Base-by-base conservation (phyloP, 345 rosid genomes). In the Psidium friedrichsthalianum region DNA sequence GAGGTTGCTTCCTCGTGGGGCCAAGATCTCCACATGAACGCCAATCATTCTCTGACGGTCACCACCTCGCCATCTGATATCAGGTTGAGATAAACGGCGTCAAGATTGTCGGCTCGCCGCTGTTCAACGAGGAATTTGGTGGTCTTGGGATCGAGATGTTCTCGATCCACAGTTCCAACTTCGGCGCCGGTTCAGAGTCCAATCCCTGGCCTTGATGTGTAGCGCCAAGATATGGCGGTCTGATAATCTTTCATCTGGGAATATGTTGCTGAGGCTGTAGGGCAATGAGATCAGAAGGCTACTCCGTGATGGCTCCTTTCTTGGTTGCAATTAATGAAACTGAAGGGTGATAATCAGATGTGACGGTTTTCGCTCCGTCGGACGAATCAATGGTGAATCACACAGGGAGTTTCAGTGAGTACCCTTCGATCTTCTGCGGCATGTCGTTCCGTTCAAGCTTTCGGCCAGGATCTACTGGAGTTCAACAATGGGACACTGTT, bases 271-370 rank as follows among this genome's bases (percentile, higher is more conserved):
- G 87, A 85, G 74, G 89, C 88, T 47, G 42, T 22, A 53, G 15
- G 83, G 64, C 85, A 27, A 49, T 91, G 89, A 86, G 90, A 80
- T 86, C 92, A 12, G 85, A 74, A 51, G 91, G 90, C 13, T 88
- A 84, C 88, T 89, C 89, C 51, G 36, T 89, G 20, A 88, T 91
- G 90, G 92, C 91, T 88, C 93, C 3, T 90, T 92, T 89, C 91
- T 92, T 22, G 88, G 87, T 74, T 89, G 89, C 91, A 90, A 82
- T 74, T 93, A 81, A 40, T 87, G 44, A 49, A 83, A 32, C 83
- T 84, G 59, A 84, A 88, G 52, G 86, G 40, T 81, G 85, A 83
- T 11, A 20, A 59, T 29, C 61, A 74, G 40, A 12, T 2, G 16
- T 93, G n/a, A 90, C 92, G 1, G 22, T 90, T 5, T 90, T 91